Percentiles rank a stretch among this genome's conserved stretches.
phyloP scores from a whole-genome alignment of 306 rosid species.

The Casuarina equisetifolia region DNA sequence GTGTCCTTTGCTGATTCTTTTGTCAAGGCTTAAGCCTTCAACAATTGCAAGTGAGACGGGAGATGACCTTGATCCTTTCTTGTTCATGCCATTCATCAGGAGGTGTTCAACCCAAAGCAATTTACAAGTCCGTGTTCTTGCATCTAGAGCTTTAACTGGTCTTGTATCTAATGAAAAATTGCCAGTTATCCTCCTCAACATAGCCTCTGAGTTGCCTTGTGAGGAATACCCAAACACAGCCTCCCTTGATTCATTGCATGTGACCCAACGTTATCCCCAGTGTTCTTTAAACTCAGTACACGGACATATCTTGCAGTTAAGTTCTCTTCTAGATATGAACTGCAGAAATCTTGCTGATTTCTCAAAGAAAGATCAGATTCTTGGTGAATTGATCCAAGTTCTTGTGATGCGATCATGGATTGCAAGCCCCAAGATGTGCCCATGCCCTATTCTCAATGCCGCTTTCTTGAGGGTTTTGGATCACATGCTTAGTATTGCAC shows the following conservation, averaged over 20 bases:
- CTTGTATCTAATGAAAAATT: conserved; percentile 85
- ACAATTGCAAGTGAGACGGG: conserved; percentile 82
- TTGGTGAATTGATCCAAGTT: conserved; percentile 58
- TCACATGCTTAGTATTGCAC: conserved; percentile 77
- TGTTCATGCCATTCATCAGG: conserved; percentile 80
- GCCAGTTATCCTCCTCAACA: conserved; percentile 62
- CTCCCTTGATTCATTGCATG: conserved; percentile 20
- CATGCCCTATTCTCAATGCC: conserved; percentile 74
- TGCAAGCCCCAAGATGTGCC: conserved; percentile 57
- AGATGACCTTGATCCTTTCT: conserved; percentile 86
- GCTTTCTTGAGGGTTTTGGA: conserved; percentile 68
- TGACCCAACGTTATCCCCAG: conserved; percentile 25
- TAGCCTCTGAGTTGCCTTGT: conserved; percentile 72
- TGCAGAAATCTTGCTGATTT: conserved; percentile 78
- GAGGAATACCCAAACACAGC: conserved; percentile 32
- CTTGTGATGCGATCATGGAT: conserved; percentile 64
- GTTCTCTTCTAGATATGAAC: conserved; percentile 71
- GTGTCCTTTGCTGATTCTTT: conserved; percentile 85
- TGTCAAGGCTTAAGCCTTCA: conserved; percentile 92
- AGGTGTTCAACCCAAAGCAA: conserved; percentile 88
- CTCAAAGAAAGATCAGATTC: conserved; percentile 67
- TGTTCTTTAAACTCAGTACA: conserved; percentile 72
- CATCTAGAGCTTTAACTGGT: conserved; percentile 87
- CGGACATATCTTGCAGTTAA: conserved; percentile 82
- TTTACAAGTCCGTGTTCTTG: conserved; percentile 86